Evolutionary conservation across 2,329 filamentous ascomycete species (phyloP).

Genomic region (Dothideomycetes sp.): DNA sequence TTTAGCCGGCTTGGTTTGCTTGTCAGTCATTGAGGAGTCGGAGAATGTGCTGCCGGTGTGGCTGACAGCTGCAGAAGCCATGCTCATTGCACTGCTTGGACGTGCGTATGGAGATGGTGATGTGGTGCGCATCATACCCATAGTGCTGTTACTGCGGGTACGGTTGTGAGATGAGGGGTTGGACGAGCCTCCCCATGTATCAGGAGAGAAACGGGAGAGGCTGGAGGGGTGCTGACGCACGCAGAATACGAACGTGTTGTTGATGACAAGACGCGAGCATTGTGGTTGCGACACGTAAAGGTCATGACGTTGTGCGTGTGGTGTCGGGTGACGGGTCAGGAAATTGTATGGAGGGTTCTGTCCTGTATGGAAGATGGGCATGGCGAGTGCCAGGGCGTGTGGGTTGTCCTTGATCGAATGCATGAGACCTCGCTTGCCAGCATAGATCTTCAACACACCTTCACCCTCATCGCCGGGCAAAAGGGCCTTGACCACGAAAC

Average conservation of each 20-base stretch:
- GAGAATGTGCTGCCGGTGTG: slow-evolving; percentile 46
- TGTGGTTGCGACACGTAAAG: slow-evolving; percentile 96
- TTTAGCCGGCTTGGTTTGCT: slow-evolving; percentile 76
- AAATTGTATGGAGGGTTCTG: slow-evolving; percentile 94
- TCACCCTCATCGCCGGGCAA: slow-evolving; percentile 86
- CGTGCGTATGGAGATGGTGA: slow-evolving; percentile 46
- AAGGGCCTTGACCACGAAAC: slow-evolving; percentile 86
- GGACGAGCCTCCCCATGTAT: slow-evolving; percentile 29
- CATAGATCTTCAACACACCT: slow-evolving; percentile 82
- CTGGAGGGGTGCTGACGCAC: slow-evolving; percentile 83
- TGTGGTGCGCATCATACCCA: slow-evolving; percentile 33
- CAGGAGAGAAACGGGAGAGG: slow-evolving; percentile 32
- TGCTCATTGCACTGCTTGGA: slow-evolving; percentile 51
- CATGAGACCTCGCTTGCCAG: slow-evolving; percentile 90
- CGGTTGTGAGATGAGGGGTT: slow-evolving; percentile 23
- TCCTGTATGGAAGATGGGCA: slow-evolving; percentile 85
- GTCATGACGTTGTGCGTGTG: slow-evolving; percentile 94
- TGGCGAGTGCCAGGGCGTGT: slow-evolving; percentile 75
- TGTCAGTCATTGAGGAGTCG: slow-evolving; percentile 44
- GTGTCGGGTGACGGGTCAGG: slow-evolving; percentile 83
- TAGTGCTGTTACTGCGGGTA: slow-evolving; percentile 17
- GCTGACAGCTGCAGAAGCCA: slow-evolving; percentile 43
- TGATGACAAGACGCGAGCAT: slow-evolving; percentile 75
- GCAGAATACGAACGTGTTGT: slow-evolving; percentile 97
- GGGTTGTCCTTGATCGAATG: slow-evolving; percentile 95